A percentile compares a stretch with the other conserved stretches of the same genome.
Evolutionary conservation across 768 basidiomycete species (phyloP).

Genomic region (Russula sp.): DNA sequence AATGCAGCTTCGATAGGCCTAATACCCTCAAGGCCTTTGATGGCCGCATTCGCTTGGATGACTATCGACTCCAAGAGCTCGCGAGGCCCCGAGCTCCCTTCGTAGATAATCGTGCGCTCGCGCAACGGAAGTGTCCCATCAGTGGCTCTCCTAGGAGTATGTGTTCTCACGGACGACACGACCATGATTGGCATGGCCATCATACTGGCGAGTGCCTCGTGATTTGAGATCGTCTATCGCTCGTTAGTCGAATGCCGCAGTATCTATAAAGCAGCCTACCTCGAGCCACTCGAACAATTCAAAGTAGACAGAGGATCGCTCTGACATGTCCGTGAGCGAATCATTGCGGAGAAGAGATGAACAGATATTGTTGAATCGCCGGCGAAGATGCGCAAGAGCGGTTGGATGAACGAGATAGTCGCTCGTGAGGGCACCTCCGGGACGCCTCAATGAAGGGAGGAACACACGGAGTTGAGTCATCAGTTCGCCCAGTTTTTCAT

Average conservation of each 20-base stretch:
- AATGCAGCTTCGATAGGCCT: conserved; percentile 39
- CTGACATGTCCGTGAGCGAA: conserved; percentile 91
- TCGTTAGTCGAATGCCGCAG: neutral
- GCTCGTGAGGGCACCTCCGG: conserved; percentile 69
- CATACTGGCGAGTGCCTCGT: conserved; percentile 90
- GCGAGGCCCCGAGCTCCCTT: conserved; percentile 84
- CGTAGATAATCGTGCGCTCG: conserved; percentile 81
- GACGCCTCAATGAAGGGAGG: conserved; percentile 72
- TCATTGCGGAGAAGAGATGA: conserved; percentile 85
- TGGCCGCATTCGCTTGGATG: conserved; percentile 87
- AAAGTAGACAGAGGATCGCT: conserved; percentile 76
- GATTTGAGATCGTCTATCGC: conserved; percentile 81
- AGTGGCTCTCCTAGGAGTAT: conserved; percentile 47
- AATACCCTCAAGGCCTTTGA: conserved; percentile 74
- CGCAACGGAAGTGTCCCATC: conserved; percentile 48
- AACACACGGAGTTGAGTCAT: conserved; percentile 70
- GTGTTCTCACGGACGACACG: conserved; percentile 56
- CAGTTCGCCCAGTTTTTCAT: conserved; percentile 62
- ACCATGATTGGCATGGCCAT: conserved; percentile 97
- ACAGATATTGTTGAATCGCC: conserved; percentile 84
- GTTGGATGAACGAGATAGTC: conserved; percentile 93
- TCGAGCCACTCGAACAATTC: conserved; percentile 90
- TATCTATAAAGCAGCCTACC: conserved; percentile 35
- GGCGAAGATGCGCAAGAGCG: conserved; percentile 81
- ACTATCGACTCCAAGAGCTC: conserved; percentile 87